These are phyloP conservation scores for Microdochium paspali DNA, from an alignment of 2,329 filamentous ascomycete species.

Conservation along the genomic window DNA sequence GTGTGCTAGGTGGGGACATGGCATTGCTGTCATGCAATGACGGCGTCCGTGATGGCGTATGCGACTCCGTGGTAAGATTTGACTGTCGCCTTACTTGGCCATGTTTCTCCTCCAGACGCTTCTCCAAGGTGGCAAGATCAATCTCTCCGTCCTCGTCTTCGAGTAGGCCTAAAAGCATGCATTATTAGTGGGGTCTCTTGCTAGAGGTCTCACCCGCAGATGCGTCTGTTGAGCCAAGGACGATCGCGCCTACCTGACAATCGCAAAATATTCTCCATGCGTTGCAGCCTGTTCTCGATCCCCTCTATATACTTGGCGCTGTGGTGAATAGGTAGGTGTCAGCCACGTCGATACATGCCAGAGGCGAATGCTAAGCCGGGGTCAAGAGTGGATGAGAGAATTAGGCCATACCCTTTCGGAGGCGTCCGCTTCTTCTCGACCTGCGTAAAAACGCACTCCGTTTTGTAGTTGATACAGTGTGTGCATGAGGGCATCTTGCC, in stretches of 20 bases:
- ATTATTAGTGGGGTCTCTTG: neutral
- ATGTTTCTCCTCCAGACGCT: constrained; percentile 53
- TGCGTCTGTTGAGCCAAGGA: neutral
- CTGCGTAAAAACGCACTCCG: constrained; percentile 92
- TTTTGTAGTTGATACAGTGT: constrained; percentile 97
- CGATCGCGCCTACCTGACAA: constrained; percentile 53
- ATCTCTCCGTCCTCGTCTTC: constrained; percentile 81
- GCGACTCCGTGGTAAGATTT: constrained; percentile 37
- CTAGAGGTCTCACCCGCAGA: neutral
- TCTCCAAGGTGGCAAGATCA: constrained; percentile 82
- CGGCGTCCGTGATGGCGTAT: constrained; percentile 38
- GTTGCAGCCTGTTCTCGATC: constrained; percentile 84
- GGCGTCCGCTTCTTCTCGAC: constrained; percentile 98
- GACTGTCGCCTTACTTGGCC: constrained; percentile 40
- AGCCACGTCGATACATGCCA: neutral
- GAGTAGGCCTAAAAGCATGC: constrained; percentile 50
- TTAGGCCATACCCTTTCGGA: constrained; percentile 70
- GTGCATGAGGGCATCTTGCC: constrained; percentile 91
- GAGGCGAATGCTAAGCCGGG: neutral
- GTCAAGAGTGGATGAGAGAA: neutral
- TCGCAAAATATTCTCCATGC: constrained; percentile 87
- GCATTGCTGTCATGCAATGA: constrained; percentile 30
- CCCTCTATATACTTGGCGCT: constrained; percentile 98
- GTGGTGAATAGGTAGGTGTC: constrained; percentile 4
- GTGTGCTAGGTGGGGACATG: constrained; percentile 42